Base-by-base conservation (phyloP, 2,329 filamentous ascomycete species). In the Tympanopsis confertula region DNA sequence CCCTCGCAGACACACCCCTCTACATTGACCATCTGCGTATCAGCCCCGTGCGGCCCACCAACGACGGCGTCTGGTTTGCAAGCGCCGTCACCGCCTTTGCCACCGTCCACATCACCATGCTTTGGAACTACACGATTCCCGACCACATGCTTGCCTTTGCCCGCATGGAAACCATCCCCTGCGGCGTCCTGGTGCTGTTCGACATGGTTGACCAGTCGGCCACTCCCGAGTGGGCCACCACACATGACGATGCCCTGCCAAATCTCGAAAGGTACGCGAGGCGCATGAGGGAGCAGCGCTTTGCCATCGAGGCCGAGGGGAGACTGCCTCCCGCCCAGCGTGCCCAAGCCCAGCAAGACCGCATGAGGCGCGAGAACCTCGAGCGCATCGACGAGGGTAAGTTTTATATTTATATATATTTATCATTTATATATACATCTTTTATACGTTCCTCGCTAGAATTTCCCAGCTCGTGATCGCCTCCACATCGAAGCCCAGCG, bases 91-190 rank as follows among this genome's bases (percentile, higher is more conserved):
- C 73, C 1, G 73, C 74, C 0, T 67, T 69, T 41, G 67, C 68
- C 15, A 71, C 68, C 1, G 61, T 65, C 0, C 67, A 61, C 36
- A 63, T 69, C 44, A 75, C 71, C 1, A 61, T 75, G 7, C 58
- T 78, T 3, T 78, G 74, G 74, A 72, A 69, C 48, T 77, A 74
- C 55, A 63, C 65, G 39, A 74, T 77, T 35, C 71, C 73, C 0
- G 60, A 68, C 15, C 61, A 65, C 3, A 53, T 77, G 4, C 47
- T 75, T 2, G 43, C 56, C 1, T 72, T 78, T 41, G 54, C 69
- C 2, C 60, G 66, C 5, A 63, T 61, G 20, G 65, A 68, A 14
- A 68, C 68, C 1, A 63, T 79, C 1, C 73, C 74, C 1, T 77
- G 73, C 47, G 74, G 74, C 20, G 58, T 77, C 19, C 59, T 78